phyloP scores from a whole-genome alignment of 129 eudicot species.

The Tagetes patula region DNA sequence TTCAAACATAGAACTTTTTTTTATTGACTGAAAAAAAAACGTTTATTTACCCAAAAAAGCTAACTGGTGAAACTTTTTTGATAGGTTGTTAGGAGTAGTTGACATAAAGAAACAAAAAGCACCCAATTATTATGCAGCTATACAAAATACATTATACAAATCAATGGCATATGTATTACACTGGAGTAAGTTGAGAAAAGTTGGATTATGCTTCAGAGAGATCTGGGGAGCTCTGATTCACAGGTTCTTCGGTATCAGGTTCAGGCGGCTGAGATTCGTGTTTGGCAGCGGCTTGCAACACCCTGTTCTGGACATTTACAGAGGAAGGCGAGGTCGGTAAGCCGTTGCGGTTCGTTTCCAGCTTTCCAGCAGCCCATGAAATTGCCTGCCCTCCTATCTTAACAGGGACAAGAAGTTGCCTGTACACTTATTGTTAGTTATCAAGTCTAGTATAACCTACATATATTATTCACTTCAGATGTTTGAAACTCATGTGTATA shows the following conservation, averaged over 20 bases:
- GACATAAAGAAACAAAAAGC: too few relatives aligned
- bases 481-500: background rate
- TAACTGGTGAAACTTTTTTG: too few relatives aligned
- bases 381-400: slow-evolving; percentile 83
- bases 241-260: slow-evolving; percentile 45
- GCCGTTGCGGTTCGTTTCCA: slow-evolving; percentile 66
- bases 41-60: too few relatives aligned
- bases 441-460: background rate
- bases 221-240: slow-evolving; percentile 44
- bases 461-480: too few relatives aligned
- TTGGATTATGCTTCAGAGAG: slow-evolving; percentile 52
- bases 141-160: too few relatives aligned
- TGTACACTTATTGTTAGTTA: slow-evolving; percentile 19
- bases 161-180: too few relatives aligned
- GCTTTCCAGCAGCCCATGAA: slow-evolving; percentile 80
- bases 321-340: slow-evolving; percentile 93
- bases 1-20: too few relatives aligned
- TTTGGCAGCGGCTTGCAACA: slow-evolving; percentile 95
- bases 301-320: slow-evolving; percentile 82
- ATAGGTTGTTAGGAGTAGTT: too few relatives aligned
- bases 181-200: too few relatives aligned
- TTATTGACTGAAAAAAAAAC: too few relatives aligned
- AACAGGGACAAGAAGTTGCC: slow-evolving; percentile 77
- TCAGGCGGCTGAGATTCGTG: slow-evolving; percentile 80
- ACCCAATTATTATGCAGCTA: too few relatives aligned